Evolutionary conservation across 2,329 filamentous ascomycete genomes (phyloP).

Genomic region (Phoma sp.): DNA sequence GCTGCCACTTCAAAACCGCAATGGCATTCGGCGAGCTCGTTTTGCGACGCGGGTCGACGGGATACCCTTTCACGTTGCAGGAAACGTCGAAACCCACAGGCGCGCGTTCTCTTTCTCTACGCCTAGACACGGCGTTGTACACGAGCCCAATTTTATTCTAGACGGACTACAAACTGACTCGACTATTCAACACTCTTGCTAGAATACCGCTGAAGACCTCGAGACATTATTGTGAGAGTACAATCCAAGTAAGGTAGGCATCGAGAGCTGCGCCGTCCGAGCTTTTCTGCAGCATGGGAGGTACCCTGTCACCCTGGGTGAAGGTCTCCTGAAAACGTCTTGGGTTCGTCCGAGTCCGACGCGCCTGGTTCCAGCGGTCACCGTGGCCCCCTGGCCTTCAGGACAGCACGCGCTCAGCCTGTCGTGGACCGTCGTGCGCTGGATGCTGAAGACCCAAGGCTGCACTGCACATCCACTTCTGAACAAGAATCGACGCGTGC

Average conservation of each 20-base stretch:
- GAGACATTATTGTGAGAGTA: no score
- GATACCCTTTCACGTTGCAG: no score
- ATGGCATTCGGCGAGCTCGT: conserved; percentile 19
- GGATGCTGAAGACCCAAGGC: background rate
- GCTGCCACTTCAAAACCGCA: conserved; percentile 25
- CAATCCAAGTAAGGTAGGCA: no score
- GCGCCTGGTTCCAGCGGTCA: conserved; percentile 3
- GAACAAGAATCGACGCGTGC: background rate
- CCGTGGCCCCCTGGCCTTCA: conserved; percentile 11
- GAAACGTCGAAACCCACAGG: no score
- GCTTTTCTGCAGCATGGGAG: no score
- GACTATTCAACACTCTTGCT: no score
- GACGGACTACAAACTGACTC: no score
- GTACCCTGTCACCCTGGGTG: conserved; percentile 20
- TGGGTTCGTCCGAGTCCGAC: conserved; percentile 14
- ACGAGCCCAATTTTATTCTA: no score
- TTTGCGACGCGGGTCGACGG: conserved; percentile 23
- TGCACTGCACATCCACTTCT: background rate
- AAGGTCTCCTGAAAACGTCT: conserved; percentile 28
- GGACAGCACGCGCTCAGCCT: conserved; percentile 11
- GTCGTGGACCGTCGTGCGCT: background rate
- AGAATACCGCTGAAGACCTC: no score
- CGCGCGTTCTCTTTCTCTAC: no score
- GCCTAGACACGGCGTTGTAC: no score
- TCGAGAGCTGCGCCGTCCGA: no score